Conservation (phyloP, 2,329 filamentous ascomycete genomes). For the Trichoderma guizhouense region DNA sequence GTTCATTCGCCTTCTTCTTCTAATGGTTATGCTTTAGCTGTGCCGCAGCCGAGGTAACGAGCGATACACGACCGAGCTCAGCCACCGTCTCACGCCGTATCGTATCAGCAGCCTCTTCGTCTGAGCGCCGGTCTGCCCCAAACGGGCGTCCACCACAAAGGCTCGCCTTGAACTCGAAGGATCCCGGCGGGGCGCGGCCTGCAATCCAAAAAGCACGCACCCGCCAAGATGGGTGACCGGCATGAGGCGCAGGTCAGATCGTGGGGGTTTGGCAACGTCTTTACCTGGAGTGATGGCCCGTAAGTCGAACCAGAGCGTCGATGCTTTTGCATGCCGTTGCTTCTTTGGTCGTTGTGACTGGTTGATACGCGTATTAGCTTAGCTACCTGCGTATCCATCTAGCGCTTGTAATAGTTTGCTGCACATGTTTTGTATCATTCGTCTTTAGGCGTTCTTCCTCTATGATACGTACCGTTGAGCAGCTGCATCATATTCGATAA, state of each 20-base stretch:
- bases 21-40: not conserved
- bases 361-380: not conserved
- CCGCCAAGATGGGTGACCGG: constrained; percentile 27
- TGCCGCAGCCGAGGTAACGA: not conserved
- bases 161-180: constrained; percentile 9
- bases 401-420: not conserved
- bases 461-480: not conserved
- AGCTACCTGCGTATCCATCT: not conserved
- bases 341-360: not conserved
- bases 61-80: not conserved
- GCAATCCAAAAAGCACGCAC: constrained; percentile 1
- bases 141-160: not conserved
- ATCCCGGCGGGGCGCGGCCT: constrained; percentile 2
- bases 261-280: constrained; percentile 68
- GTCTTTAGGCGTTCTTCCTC: not conserved
- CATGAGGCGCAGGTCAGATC: constrained; percentile 59
- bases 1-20: not conserved
- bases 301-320: constrained; percentile 37
- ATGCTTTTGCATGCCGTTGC: not conserved
- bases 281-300: constrained; percentile 70
- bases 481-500: not conserved
- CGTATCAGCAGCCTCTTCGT: not conserved
- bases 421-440: not conserved
- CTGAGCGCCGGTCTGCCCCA: not conserved
- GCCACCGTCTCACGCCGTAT: not conserved